Evolutionary conservation across 2,329 filamentous ascomycete genomes (phyloP), one percentile per base, ranked within the genome.

Genomic region (Fusarium oxysporum): DNA sequence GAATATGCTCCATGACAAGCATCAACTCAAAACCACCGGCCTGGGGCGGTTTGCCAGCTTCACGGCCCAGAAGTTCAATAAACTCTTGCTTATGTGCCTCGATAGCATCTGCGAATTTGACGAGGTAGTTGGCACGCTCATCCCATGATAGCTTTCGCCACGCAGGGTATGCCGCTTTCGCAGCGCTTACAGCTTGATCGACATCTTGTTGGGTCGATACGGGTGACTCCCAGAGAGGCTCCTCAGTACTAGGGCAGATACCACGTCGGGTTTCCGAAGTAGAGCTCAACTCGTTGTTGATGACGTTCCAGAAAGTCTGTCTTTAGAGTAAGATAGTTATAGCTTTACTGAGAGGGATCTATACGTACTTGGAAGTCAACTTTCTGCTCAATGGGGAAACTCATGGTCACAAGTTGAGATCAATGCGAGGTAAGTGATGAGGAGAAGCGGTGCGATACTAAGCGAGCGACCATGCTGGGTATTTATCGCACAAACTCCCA

Each of bases 191-290:
- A 13, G 80, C 80, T 8, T 54, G 62, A 23, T 82, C 75, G 32
- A 82, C 72, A 35, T 82, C 78, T 3, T 76, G 72, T n/a, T 68
- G 61, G 0, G 75, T 74, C 1, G 79, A 73, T 5, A 81, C 70
- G 12, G 80, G 80, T 11, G 72, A 71, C 12, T 79, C 77, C 70
- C 74, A 79, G 2, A 83, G 76, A 10, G 78, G 75, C 28, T 81
- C 73, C 8, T 81, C 77, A 1, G 65, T 83, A 61, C 71, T 80
- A 41, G 74, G 82, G 72, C 78, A 80, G 76, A 55, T 79, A 0
- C 70, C 60, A 62, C 59, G 72, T 1, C 75, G 66, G 0, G 72
- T 79, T 23, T 62, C 56, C 0, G 65, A 21, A 3, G 78, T 78
- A 4, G 66, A 17, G 12, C 44, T 66, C 12, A 76, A 60, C 41